phyloP scores from a whole-genome alignment of 805 yeast genomes.

The Kodamaea hsintzibuensis region DNA sequence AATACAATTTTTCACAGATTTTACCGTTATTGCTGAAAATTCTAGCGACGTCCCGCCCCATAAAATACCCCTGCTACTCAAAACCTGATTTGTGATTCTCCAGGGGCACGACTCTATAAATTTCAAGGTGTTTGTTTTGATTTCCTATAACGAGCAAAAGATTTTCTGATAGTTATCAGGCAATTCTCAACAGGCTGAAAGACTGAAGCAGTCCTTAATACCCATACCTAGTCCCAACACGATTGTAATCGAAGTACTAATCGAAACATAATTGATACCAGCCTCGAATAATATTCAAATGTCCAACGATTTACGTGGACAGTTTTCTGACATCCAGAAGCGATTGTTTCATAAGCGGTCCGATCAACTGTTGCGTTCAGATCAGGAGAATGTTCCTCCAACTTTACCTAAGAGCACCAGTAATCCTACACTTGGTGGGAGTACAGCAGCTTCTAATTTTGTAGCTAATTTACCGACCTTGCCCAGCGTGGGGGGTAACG shows the following conservation, averaged over 20 bases:
- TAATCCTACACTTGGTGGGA: neutral
- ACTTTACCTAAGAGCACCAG: conserved; percentile 3
- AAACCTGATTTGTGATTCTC: conserved; percentile 1
- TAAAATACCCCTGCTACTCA: neutral
- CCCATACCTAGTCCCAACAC: neutral
- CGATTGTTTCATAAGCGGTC: conserved; percentile 28
- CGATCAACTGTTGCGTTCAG: conserved; percentile 9
- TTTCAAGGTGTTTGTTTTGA: conserved; percentile 5
- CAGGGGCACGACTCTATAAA: neutral
- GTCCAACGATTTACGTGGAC: conserved; percentile 25
- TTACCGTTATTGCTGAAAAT: neutral
- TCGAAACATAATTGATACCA: neutral
- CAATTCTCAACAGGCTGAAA: conserved; percentile 2
- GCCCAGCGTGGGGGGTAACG: neutral
- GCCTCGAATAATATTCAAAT: neutral
- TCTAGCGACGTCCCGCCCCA: neutral
- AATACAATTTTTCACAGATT: neutral
- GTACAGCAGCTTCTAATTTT: neutral
- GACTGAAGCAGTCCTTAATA: conserved; percentile 5
- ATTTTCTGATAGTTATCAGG: neutral
- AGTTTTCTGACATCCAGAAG: conserved; percentile 45
- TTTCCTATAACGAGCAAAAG: conserved; percentile 1
- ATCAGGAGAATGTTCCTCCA: conserved; percentile 9
- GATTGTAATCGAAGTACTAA: neutral
- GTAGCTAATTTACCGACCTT: conserved; percentile 1